Conservation (phyloP, 2,329 filamentous ascomycete species). For the Cucurbitaria berberidis region DNA sequence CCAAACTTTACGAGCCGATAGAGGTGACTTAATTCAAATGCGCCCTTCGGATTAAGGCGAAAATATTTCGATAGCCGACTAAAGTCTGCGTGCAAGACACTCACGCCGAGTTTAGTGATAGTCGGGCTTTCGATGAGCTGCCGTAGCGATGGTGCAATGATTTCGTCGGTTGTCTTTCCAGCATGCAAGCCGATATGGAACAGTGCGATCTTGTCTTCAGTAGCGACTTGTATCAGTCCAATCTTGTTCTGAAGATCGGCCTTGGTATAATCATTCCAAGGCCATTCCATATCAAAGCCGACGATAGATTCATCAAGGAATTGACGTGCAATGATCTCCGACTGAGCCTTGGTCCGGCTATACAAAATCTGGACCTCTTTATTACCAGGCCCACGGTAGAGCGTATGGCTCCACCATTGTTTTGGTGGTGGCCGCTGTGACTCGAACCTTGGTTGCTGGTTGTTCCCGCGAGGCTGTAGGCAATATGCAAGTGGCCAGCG, state of each 20-base stretch:
- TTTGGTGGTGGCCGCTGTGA: slow-evolving; percentile 7
- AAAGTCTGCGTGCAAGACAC: slow-evolving; percentile 66
- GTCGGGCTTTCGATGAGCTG: slow-evolving; percentile 72
- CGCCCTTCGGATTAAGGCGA: slow-evolving; percentile 66
- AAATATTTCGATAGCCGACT: slow-evolving; percentile 72
- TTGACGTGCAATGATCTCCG: slow-evolving; percentile 69
- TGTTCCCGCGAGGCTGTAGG: slow-evolving; percentile 17
- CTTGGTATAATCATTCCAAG: slow-evolving; percentile 53
- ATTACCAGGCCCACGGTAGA: slow-evolving; percentile 66
- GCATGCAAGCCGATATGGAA: slow-evolving; percentile 74
- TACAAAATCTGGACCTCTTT: slow-evolving; percentile 75
- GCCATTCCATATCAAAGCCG: slow-evolving; percentile 94
- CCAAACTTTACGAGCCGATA: slow-evolving; percentile 77
- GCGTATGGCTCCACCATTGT: slow-evolving; percentile 68
- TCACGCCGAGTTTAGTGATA: slow-evolving; percentile 78
- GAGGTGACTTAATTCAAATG: slow-evolving; percentile 83
- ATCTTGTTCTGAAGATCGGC: slow-evolving; percentile 70
- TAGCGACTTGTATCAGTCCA: slow-evolving; percentile 83
- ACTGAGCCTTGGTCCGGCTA: slow-evolving; percentile 70
- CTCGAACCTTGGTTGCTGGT: slow-evolving; percentile 11
- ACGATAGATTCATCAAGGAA: slow-evolving; percentile 74
- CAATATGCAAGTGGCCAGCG: slow-evolving; percentile 30
- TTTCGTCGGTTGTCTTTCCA: slow-evolving; percentile 54
- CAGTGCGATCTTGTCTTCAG: slow-evolving; percentile 74
- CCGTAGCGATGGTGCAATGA: slow-evolving; percentile 74